These are phyloP conservation scores for Odontarrhena argentea DNA, from an alignment of 345 rosid species.

Conservation along the genomic window DNA sequence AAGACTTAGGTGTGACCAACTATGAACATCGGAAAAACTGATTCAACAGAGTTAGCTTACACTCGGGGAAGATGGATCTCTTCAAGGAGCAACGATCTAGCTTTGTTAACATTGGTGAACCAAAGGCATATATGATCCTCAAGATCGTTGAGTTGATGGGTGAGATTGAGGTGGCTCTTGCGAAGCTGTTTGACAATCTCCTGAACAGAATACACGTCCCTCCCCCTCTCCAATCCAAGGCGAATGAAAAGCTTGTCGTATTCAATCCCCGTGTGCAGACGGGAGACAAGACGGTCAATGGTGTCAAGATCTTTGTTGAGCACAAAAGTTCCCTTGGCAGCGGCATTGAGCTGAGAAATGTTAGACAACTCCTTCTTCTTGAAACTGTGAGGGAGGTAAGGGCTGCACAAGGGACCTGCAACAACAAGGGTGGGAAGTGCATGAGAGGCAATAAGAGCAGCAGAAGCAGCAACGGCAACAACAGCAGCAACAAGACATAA, in stretches of 20 bases:
- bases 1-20: slow-evolving; percentile 14
- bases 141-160: slow-evolving; percentile 54
- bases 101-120: slow-evolving; percentile 60
- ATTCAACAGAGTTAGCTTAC: slow-evolving; percentile 19
- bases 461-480: slow-evolving; percentile 46
- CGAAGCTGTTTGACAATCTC: slow-evolving; percentile 58
- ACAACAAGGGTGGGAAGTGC: slow-evolving; percentile 52
- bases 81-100: slow-evolving; percentile 54
- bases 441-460: slow-evolving; percentile 55
- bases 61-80: slow-evolving; percentile 45
- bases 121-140: slow-evolving; percentile 68
- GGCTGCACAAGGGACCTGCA: slow-evolving; percentile 52
- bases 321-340: slow-evolving; percentile 58
- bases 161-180: slow-evolving; percentile 49
- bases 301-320: slow-evolving; percentile 58
- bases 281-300: slow-evolving; percentile 59
- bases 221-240: slow-evolving; percentile 57
- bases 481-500: slow-evolving; percentile 60
- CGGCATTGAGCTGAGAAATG: slow-evolving; percentile 68
- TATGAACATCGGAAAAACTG: not conserved
- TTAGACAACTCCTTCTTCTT: slow-evolving; percentile 58
- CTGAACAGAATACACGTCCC: slow-evolving; percentile 49
- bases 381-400: slow-evolving; percentile 48
- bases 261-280: slow-evolving; percentile 53
- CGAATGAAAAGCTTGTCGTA: slow-evolving; percentile 53